These are phyloP conservation scores for Abortiporus biennis DNA, from an alignment of 1,284 basidiomycete species.

Conservation along the genomic window DNA sequence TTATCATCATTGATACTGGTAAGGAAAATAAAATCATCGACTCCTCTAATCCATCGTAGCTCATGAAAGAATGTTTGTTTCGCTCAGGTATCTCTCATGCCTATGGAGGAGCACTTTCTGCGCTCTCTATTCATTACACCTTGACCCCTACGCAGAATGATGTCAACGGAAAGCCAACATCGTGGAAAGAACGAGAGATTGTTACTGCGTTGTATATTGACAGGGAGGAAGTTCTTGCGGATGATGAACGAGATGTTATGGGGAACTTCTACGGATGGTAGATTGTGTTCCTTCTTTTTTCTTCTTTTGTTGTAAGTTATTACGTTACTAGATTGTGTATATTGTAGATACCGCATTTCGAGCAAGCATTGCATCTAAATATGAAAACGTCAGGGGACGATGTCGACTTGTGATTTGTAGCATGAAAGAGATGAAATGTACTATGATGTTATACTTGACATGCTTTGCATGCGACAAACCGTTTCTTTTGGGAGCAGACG, in stretches of 20 bases:
- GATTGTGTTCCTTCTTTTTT: too few relatives aligned
- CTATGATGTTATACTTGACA: too few relatives aligned
- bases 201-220: conserved; percentile 74
- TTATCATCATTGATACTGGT: conserved; percentile 90
- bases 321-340: too few relatives aligned
- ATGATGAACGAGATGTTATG: conserved; percentile 42
- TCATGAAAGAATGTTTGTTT: not conserved
- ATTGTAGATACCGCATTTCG: too few relatives aligned
- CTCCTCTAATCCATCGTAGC: not conserved
- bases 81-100: conserved; percentile 80
- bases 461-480: too few relatives aligned
- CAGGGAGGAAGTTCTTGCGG: conserved; percentile 45
- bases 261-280: too few relatives aligned
- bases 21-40: conserved; percentile 14
- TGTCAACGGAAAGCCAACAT: conserved; percentile 25
- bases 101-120: conserved; percentile 87
- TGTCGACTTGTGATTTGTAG: too few relatives aligned
- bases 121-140: conserved; percentile 79
- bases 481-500: too few relatives aligned
- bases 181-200: conserved; percentile 73
- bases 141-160: conserved; percentile 42
- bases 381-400: too few relatives aligned
- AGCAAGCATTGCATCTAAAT: too few relatives aligned
- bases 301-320: too few relatives aligned
- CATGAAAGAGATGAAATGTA: too few relatives aligned